phyloP scores from a whole-genome alignment of 192 early-diverging fungal genomes.

The Coemansia sp. region DNA sequence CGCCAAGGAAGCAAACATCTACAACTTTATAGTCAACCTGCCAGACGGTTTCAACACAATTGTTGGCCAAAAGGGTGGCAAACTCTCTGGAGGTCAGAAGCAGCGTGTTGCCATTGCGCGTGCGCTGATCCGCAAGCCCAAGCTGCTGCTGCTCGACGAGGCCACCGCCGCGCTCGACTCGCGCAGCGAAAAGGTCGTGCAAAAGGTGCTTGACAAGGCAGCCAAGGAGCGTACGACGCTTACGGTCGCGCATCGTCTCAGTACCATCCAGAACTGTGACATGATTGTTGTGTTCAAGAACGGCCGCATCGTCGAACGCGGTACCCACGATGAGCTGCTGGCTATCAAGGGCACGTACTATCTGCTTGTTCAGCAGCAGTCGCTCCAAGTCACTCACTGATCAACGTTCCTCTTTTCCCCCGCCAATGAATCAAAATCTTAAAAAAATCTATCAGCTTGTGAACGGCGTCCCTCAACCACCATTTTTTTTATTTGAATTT shows the following conservation, averaged over 20 bases:
- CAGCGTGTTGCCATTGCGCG: conserved; percentile 91
- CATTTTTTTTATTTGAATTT: not conserved
- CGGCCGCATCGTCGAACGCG: conserved; percentile 61
- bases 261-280: conserved; percentile 69
- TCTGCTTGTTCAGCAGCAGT: conserved; percentile 69
- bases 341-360: conserved; percentile 57
- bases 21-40: conserved; percentile 79
- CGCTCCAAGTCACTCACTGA: conserved; percentile 58
- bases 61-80: conserved; percentile 78
- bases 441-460: too few relatives aligned
- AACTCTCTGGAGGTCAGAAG: conserved; percentile 87
- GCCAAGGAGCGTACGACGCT: conserved; percentile 70
- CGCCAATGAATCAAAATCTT: too few relatives aligned
- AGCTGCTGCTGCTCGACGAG: conserved; percentile 82
- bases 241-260: conserved; percentile 72
- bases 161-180: conserved; percentile 74
- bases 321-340: conserved; percentile 61
- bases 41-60: conserved; percentile 79
- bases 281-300: conserved; percentile 76
- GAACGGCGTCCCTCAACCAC: too few relatives aligned
- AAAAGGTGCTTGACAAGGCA: conserved; percentile 68
- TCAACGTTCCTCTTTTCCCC: not conserved
- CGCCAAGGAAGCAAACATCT: conserved; percentile 64
- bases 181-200: conserved; percentile 69
- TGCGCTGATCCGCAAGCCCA: conserved; percentile 82